Evolutionary conservation across 805 yeast species (phyloP).

Genomic region (Lachancea thermotolerans): DNA sequence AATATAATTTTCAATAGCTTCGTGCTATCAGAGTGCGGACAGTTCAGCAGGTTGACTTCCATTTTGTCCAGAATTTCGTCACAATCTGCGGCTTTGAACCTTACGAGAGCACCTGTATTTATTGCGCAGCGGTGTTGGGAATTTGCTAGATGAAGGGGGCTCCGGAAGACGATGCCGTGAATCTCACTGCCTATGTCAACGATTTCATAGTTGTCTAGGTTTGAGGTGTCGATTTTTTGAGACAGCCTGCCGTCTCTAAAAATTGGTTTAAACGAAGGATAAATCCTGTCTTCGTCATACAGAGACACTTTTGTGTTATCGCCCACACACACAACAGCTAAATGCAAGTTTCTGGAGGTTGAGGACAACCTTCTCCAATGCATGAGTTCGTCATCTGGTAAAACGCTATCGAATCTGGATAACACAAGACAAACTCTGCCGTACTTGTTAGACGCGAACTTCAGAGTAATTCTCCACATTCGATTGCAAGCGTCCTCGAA

Average conservation of each 20-base stretch:
- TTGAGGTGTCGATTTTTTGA: constrained; percentile 11
- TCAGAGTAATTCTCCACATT: constrained; percentile 54
- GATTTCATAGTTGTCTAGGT: constrained; percentile 31
- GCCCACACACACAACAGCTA: constrained; percentile 66
- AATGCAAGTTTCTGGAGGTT: constrained; percentile 45
- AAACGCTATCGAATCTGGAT: constrained; percentile 63
- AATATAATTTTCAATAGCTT: constrained; percentile 49
- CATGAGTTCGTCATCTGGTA: constrained; percentile 75
- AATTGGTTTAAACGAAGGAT: constrained; percentile 31
- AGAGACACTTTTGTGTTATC: constrained; percentile 44
- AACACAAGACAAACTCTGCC: constrained; percentile 56
- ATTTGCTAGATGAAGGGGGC: constrained; percentile 60
- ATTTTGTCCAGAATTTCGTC: constrained; percentile 34
- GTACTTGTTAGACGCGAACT: constrained; percentile 36
- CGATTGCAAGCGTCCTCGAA: constrained; percentile 57
- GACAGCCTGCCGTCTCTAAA: constrained; percentile 22
- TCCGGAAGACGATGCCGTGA: constrained; percentile 51
- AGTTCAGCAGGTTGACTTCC: constrained; percentile 65
- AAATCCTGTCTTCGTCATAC: constrained; percentile 28
- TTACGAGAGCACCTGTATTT: constrained; percentile 61
- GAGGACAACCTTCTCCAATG: constrained; percentile 73
- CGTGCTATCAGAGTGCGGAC: constrained; percentile 60
- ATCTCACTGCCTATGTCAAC: constrained; percentile 46
- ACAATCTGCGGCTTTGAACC: constrained; percentile 23
- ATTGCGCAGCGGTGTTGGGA: constrained; percentile 66